Evolutionary conservation across 2,329 filamentous ascomycete species (phyloP).

Genomic region (Aspergillus nomiae): DNA sequence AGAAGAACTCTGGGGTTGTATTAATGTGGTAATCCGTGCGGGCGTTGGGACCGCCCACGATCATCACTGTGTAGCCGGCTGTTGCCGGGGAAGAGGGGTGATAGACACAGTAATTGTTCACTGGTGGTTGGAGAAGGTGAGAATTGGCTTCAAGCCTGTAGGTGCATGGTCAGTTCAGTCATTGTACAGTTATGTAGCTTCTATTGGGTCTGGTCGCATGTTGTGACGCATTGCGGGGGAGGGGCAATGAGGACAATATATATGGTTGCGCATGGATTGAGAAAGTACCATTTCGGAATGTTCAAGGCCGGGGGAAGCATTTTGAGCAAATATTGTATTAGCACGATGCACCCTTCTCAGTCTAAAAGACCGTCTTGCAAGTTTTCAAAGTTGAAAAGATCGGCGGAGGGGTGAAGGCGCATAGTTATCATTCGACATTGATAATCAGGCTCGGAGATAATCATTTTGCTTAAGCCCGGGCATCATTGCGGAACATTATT

Average conservation of each 20-base stretch:
- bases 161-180: not conserved
- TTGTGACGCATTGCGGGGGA: conserved; percentile 20
- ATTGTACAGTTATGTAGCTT: not conserved
- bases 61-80: conserved; percentile 87
- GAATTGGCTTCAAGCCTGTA: conserved; percentile 85
- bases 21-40: conserved; percentile 99
- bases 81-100: conserved; percentile 68
- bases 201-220: not conserved
- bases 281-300: conserved; percentile 48
- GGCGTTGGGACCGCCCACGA: conserved; percentile 93
- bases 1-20: conserved; percentile 95
- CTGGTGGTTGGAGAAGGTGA: conserved; percentile 87
- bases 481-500: conserved; percentile 28
- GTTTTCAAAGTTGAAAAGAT: not conserved
- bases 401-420: conserved; percentile 1
- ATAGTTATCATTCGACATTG: conserved; percentile 4
- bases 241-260: conserved; percentile 6
- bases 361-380: not conserved
- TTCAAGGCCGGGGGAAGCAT: conserved; percentile 47
- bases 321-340: not conserved
- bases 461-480: conserved; percentile 26
- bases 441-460: conserved; percentile 28
- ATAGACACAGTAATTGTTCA: conserved; percentile 98
- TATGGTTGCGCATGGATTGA: not conserved
- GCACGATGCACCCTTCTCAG: too few species aligned